Evolutionary conservation across 2,329 filamentous ascomycete species (phyloP).

Genomic region (Tolypocladium ovalisporum): DNA sequence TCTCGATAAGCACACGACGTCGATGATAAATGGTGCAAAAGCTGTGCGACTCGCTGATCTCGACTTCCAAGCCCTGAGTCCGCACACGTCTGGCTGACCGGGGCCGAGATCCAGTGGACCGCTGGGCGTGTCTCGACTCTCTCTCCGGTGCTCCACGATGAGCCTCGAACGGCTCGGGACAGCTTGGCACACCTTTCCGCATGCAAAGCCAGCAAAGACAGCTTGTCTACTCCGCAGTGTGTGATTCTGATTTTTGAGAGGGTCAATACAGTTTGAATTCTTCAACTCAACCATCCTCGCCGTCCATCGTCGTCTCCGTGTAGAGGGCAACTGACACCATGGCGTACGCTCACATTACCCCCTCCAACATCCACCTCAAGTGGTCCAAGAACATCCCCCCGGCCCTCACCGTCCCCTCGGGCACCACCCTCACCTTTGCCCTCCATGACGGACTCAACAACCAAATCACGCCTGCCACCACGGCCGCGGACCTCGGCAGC

Average conservation of each 20-base stretch:
- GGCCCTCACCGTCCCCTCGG: constrained; percentile 34
- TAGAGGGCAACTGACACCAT: background rate
- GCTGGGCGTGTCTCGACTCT: background rate
- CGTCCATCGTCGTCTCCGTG: background rate
- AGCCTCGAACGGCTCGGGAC: background rate
- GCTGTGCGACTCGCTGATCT: background rate
- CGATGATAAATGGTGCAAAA: too few species aligned
- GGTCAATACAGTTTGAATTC: background rate
- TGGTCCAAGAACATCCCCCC: constrained; percentile 36
- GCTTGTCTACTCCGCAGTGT: background rate
- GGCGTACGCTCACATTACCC: constrained; percentile 12
- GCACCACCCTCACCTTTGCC: constrained; percentile 35
- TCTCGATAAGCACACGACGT: background rate
- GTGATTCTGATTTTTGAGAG: background rate
- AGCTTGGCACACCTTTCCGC: background rate
- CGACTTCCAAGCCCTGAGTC: too few species aligned
- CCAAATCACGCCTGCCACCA: constrained; percentile 32
- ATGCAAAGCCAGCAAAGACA: background rate
- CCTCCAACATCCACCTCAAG: constrained; percentile 28
- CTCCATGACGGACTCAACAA: constrained; percentile 39
- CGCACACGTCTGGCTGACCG: too few species aligned
- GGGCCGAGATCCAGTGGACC: background rate
- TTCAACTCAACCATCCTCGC: background rate
- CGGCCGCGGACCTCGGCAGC: constrained; percentile 24
- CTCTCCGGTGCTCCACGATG: background rate